Evolutionary conservation across 805 yeast species (phyloP).

Genomic region (Komagataella pseudopastoris): DNA sequence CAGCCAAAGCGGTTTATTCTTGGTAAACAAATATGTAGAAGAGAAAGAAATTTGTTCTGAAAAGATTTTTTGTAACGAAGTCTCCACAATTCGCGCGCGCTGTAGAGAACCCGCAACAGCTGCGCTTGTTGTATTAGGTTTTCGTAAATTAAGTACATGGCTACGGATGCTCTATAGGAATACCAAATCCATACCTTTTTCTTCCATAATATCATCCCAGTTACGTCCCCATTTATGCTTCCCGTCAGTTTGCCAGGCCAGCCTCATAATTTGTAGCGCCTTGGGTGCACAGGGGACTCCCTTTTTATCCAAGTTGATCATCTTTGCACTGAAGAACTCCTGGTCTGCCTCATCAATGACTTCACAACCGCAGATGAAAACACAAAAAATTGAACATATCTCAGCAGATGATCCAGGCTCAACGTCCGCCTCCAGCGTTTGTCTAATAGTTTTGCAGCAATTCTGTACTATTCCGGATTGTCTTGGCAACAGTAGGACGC

Average conservation of each 20-base stretch:
- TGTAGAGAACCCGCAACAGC: too few relatives aligned
- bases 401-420: conserved; percentile 36
- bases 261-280: conserved; percentile 25
- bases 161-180: neutral
- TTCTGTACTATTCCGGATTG: conserved; percentile 33
- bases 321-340: conserved; percentile 23
- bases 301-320: conserved; percentile 24
- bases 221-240: conserved; percentile 5
- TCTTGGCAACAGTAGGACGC: conserved; percentile 36
- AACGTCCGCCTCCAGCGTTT: conserved; percentile 22
- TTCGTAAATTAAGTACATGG: neutral
- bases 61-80: neutral
- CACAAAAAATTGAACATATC: conserved; percentile 39
- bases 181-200: neutral
- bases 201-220: neutral
- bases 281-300: conserved; percentile 21
- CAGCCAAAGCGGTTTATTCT: neutral
- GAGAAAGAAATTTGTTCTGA: conserved; percentile 2
- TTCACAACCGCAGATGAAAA: conserved; percentile 50
- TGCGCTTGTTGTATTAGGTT: too few relatives aligned
- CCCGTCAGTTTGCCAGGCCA: conserved; percentile 39
- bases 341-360: conserved; percentile 22
- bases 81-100: neutral
- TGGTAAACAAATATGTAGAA: neutral
- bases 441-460: conserved; percentile 25